Evolutionary conservation across 2,329 filamentous ascomycete genomes (phyloP).

Genomic region (Sclerotinia subarctica): DNA sequence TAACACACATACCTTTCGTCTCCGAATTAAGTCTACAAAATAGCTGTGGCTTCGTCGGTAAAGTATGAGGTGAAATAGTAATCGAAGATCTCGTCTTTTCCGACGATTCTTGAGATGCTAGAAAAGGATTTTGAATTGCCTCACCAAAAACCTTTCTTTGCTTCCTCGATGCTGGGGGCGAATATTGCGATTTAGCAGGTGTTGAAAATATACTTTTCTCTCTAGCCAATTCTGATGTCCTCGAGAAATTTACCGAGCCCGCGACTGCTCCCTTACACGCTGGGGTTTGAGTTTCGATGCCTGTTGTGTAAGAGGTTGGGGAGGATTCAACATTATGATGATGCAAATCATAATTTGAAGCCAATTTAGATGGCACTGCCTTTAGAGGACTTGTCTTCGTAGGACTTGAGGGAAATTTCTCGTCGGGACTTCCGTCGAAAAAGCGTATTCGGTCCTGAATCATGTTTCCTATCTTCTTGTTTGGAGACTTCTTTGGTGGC

Average conservation of each 20-base stretch:
- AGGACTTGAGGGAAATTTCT: background rate
- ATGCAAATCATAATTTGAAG: background rate
- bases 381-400: background rate
- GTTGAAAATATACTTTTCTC: background rate
- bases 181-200: slow-evolving; percentile 2
- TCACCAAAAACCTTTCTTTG: slow-evolving; percentile 21
- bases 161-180: background rate
- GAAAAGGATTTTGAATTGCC: slow-evolving; percentile 19
- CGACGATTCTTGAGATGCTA: background rate
- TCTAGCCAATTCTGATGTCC: background rate
- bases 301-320: background rate
- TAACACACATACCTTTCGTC: background rate
- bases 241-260: background rate
- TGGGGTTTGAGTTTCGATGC: background rate
- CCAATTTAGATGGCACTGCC: background rate
- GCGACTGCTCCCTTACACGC: background rate
- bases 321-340: background rate
- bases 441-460: slow-evolving; percentile 33
- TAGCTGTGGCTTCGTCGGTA: background rate
- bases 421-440: slow-evolving; percentile 31
- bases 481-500: slow-evolving; percentile 4
- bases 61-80: slow-evolving; percentile 16
- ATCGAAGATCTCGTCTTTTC: slow-evolving; percentile 3
- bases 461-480: slow-evolving; percentile 21
- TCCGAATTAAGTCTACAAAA: background rate